These are phyloP conservation scores for Mucor irregularis DNA, from an alignment of 371 early-diverging fungal genomes.

Conservation along the genomic window DNA sequence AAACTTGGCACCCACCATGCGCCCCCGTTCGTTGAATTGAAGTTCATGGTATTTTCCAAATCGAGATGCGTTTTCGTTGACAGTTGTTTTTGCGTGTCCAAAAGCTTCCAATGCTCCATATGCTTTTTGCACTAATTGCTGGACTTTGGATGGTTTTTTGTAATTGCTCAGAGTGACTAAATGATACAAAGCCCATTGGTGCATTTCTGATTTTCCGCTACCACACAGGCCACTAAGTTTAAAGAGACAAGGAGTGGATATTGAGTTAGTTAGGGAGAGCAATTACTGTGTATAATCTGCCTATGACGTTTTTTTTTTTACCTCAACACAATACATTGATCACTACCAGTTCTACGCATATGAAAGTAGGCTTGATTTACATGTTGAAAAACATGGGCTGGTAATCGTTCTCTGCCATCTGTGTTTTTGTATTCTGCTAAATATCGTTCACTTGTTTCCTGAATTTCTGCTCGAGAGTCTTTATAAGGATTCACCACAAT, in stretches of 20 bases:
- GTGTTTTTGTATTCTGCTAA: conserved; percentile 44
- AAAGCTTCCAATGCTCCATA: conserved; percentile 75
- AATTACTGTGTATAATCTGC: too few species aligned
- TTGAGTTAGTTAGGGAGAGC: not conserved
- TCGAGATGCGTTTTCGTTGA: conserved; percentile 79
- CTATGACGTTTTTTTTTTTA: conserved; percentile 4
- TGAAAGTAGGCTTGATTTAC: conserved; percentile 45
- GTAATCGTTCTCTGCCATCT: conserved; percentile 22
- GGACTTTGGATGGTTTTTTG: conserved; percentile 75
- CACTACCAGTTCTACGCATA: conserved; percentile 45
- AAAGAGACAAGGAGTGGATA: not conserved
- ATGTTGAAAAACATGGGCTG: conserved; percentile 43
- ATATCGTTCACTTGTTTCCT: conserved; percentile 51
- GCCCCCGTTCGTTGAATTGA: conserved; percentile 86
- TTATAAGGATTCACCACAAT: conserved; percentile 50
- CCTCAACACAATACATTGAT: conserved; percentile 44
- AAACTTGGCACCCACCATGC: conserved; percentile 83
- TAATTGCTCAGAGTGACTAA: conserved; percentile 68
- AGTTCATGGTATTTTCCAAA: conserved; percentile 91
- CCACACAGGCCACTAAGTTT: conserved; percentile 84
- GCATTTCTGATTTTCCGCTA: conserved; percentile 81
- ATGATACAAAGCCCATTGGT: conserved; percentile 60
- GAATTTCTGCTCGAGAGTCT: conserved; percentile 39
- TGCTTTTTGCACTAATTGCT: conserved; percentile 39
- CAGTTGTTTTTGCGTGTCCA: conserved; percentile 78